Conservation (phyloP, 2,329 filamentous ascomycete genomes). For the Thielaviopsis punctulata region DNA sequence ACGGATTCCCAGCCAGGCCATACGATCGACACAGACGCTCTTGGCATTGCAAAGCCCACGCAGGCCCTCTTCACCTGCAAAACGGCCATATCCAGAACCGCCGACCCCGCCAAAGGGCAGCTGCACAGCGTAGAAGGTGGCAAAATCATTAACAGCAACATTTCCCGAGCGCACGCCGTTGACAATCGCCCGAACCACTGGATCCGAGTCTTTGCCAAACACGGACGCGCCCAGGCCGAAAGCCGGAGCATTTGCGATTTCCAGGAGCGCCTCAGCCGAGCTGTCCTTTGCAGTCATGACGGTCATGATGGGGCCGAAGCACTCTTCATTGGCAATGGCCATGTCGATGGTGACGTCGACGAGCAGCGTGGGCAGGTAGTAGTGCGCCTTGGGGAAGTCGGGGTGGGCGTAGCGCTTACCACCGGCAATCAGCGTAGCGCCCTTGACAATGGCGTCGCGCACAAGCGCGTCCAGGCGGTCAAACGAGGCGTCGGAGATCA, state of each 20-base stretch:
- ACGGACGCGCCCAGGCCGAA: slow-evolving; percentile 84
- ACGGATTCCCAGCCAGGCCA: slow-evolving; percentile 40
- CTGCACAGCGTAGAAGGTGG: slow-evolving; percentile 80
- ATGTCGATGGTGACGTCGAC: slow-evolving; percentile 77
- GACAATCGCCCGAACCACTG: slow-evolving; percentile 47
- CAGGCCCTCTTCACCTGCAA: slow-evolving; percentile 79
- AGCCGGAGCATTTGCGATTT: slow-evolving; percentile 63
- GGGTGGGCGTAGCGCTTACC: slow-evolving; percentile 59
- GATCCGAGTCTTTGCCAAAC: slow-evolving; percentile 51
- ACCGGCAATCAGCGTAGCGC: slow-evolving; percentile 67
- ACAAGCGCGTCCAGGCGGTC: slow-evolving; percentile 60
- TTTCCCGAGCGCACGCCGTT: slow-evolving; percentile 62
- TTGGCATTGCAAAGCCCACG: slow-evolving; percentile 76
- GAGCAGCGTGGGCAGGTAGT: slow-evolving; percentile 81
- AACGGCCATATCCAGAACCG: slow-evolving; percentile 81
- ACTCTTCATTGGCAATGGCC: slow-evolving; percentile 76
- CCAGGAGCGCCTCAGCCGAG: slow-evolving; percentile 44
- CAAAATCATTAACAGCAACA: slow-evolving; percentile 93
- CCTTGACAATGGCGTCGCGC: slow-evolving; percentile 55
- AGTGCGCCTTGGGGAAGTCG: slow-evolving; percentile 60
- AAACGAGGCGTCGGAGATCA: slow-evolving; percentile 69
- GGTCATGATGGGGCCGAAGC: slow-evolving; percentile 82
- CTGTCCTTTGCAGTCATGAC: slow-evolving; percentile 58
- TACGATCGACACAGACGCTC: slow-evolving; percentile 63
- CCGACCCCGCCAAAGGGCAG: slow-evolving; percentile 84